Base-by-base conservation (phyloP, 164 flowering plant species). In the Macadamia integrifolia region DNA sequence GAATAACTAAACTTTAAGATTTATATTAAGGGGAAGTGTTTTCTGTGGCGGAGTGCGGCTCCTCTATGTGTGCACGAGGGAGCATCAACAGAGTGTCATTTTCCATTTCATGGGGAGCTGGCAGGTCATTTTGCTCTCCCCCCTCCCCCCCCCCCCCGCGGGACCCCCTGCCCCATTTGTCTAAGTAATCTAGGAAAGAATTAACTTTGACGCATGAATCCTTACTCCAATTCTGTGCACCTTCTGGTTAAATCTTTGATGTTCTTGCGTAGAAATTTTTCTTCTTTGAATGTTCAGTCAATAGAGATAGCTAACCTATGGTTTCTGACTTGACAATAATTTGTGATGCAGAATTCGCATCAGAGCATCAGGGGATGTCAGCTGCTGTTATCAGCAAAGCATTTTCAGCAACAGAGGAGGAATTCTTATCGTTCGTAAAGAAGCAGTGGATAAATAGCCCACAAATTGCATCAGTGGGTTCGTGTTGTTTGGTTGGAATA, bases 401-500 rank as follows among this genome's bases (percentile, higher is more conserved):
- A 29, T 90, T 82, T 68, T 69, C 84, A 66, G 86, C 85, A 7
- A 90, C 97, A 4, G 97, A 93, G 75, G 96, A 89, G 66, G 89
- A 79, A 32, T 93, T 89, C 66, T 80, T 91, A 40, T 75, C 83
- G 61, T 69, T 83, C 15, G 97, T 89, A 29, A 82, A 64, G 79
- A 79, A 80, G 66, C 86, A 87, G 66, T 90, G 95, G 95, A 68
- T 62, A 10, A 78, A 0, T 13, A 86, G 77, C 52, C 97, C 98
- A 52, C 90, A 87, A 62, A 68, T 91, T 68, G 98, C 97, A 62
- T 86, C 98, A 12, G 97, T 88, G 32, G 98, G 97, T n/a, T 67
- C 98, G 30, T 93, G 98, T 67, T 89, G 92, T 81, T 82, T 93
- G 85, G 92, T 91, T 43, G 98, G 97, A 6, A 65, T 89, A 13